Conservation (phyloP, 2,329 filamentous ascomycete genomes). For the Monilinia fructicola region DNA sequence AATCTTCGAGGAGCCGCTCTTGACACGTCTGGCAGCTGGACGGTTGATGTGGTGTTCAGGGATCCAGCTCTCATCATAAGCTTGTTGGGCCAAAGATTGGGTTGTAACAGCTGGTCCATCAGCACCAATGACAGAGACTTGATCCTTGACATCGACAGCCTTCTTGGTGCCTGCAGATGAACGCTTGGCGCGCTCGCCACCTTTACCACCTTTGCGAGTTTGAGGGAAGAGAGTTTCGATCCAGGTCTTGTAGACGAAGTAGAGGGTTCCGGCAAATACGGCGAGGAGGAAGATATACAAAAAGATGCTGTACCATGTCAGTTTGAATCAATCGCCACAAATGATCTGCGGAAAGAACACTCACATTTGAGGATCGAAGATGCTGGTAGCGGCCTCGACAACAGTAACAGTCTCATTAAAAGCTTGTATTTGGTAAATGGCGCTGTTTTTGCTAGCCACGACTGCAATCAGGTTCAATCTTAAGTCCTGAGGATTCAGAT, state of each 20-base stretch:
- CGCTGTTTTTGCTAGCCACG: slow-evolving; percentile 63
- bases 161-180: slow-evolving; percentile 66
- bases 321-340: neutral
- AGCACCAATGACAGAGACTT: slow-evolving; percentile 65
- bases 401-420: slow-evolving; percentile 82
- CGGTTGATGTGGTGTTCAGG: slow-evolving; percentile 75
- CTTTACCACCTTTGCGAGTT: slow-evolving; percentile 57
- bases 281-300: slow-evolving; percentile 87
- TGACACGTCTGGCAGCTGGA: slow-evolving; percentile 68
- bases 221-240: slow-evolving; percentile 94
- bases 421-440: slow-evolving; percentile 72
- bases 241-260: slow-evolving; percentile 99
- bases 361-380: slow-evolving; percentile 89
- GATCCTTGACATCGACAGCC: slow-evolving; percentile 52
- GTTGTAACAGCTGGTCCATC: slow-evolving; percentile 44
- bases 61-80: slow-evolving; percentile 42
- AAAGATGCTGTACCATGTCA: slow-evolving; percentile 72
- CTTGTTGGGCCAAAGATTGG: slow-evolving; percentile 36
- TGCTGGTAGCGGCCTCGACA: slow-evolving; percentile 85
- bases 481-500: slow-evolving; percentile 91
- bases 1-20: slow-evolving; percentile 48
- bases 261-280: slow-evolving; percentile 75
- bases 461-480: slow-evolving; percentile 74
- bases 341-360: neutral
- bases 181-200: slow-evolving; percentile 52